Evolutionary conservation across 1,284 basidiomycete genomes (phyloP).

Genomic region (Inonotus hispidus): DNA sequence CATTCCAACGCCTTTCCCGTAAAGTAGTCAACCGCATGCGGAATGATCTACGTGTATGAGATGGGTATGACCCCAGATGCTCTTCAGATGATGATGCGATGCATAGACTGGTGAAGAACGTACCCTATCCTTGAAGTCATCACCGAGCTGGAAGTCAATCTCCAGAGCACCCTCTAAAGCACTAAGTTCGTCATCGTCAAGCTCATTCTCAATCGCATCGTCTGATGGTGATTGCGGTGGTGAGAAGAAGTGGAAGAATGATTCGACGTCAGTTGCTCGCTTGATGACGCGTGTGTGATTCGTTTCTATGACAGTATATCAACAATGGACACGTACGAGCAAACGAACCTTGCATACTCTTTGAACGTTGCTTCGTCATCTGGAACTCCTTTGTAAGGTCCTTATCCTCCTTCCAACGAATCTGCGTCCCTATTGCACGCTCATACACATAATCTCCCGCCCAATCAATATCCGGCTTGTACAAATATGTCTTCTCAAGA

Average conservation of each 20-base stretch:
- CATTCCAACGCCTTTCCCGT: constrained; percentile 94
- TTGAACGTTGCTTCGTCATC: constrained; percentile 99
- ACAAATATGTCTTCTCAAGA: constrained; percentile 93
- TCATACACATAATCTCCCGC: constrained; percentile 95
- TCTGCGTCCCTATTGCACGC: constrained; percentile 83
- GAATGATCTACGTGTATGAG: constrained; percentile 66
- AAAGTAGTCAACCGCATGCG: constrained; percentile 92
- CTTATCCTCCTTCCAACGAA: constrained; percentile 98
- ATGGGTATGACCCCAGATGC: not conserved
- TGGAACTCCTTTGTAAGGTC: constrained; percentile 97
- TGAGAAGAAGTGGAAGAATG: constrained; percentile 97
- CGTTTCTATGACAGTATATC: constrained; percentile 53
- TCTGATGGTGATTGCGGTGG: constrained; percentile 77
- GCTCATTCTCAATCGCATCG: constrained; percentile 66
- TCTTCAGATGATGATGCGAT: not conserved
- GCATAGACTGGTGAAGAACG: not conserved
- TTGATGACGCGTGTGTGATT: constrained; percentile 90
- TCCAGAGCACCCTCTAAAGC: constrained; percentile 91
- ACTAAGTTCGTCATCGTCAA: constrained; percentile 83
- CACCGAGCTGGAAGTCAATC: constrained; percentile 97
- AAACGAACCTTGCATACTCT: constrained; percentile 56
- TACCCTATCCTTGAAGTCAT: constrained; percentile 91
- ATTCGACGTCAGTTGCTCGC: constrained; percentile 83
- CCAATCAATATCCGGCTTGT: constrained; percentile 92
- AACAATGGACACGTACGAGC: not conserved